Percentiles rank a stretch among this genome's conserved stretches.
These are phyloP conservation scores for Talaromyces albobiverticillius DNA, from an alignment of 2,329 filamentous ascomycete species.

Conservation along the genomic window DNA sequence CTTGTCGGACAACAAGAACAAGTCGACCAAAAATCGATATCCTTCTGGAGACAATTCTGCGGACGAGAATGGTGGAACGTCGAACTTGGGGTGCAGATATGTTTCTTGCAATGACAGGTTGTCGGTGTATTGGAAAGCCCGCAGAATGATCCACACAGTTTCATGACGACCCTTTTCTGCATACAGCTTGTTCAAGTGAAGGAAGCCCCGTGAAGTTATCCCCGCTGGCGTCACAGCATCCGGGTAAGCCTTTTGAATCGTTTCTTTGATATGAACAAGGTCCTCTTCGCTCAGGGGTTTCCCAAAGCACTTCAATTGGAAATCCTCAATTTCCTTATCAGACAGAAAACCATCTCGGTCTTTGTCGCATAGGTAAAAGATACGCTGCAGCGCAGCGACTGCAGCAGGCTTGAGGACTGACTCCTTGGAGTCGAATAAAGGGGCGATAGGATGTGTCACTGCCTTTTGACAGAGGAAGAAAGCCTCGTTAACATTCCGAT, in stretches of 20 bases:
- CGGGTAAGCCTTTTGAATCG: constrained; percentile 68
- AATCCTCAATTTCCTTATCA: constrained; percentile 84
- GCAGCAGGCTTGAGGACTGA: constrained; percentile 82
- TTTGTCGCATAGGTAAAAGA: constrained; percentile 95
- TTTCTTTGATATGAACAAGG: constrained; percentile 84
- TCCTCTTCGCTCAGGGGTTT: constrained; percentile 79
- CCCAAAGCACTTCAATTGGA: constrained; percentile 89
- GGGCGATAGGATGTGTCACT: constrained; percentile 93
- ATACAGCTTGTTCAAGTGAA: constrained; percentile 91
- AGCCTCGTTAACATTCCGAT: constrained; percentile 90
- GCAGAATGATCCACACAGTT: constrained; percentile 95
- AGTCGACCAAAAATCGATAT: constrained; percentile 95
- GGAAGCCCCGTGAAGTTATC: constrained; percentile 77
- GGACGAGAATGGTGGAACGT: constrained; percentile 87
- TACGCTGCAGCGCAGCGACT: constrained; percentile 77
- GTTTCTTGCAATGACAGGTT: constrained; percentile 86
- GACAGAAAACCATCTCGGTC: constrained; percentile 92
- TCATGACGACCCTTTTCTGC: constrained; percentile 97
- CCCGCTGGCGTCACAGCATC: constrained; percentile 64
- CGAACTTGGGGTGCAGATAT: constrained; percentile 90
- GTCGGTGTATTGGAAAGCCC: constrained; percentile 95
- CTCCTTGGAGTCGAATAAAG: constrained; percentile 95
- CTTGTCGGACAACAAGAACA: constrained; percentile 93
- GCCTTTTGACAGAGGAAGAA: constrained; percentile 99
- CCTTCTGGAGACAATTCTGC: constrained; percentile 91